Conservation (phyloP, 1,139 yeast genomes). For the Kodamaea sp. region DNA sequence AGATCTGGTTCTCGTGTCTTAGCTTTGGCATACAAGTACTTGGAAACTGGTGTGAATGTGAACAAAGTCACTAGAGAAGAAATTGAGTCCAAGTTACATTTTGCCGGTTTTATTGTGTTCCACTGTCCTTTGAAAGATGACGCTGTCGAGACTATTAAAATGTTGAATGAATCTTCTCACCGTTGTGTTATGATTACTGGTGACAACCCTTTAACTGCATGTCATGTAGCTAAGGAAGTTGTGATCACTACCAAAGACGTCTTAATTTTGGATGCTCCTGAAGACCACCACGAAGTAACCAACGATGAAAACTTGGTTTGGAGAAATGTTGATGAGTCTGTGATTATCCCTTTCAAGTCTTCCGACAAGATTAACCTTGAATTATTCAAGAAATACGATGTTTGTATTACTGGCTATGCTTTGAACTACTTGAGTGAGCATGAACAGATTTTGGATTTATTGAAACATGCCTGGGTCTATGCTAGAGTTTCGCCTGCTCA, state of each 20-base stretch:
- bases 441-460: constrained; percentile 64
- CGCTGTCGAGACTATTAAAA: constrained; percentile 84
- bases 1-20: constrained; percentile 96
- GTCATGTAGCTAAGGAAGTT: constrained; percentile 95
- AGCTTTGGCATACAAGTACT: constrained; percentile 83
- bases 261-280: constrained; percentile 85
- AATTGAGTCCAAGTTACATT: constrained; percentile 71
- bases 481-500: constrained; percentile 98
- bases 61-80: constrained; percentile 66
- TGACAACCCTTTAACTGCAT: constrained; percentile 97
- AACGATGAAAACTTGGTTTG: constrained; percentile 68
- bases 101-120: constrained; percentile 95
- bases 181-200: constrained; percentile 98
- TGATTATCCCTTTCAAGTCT: constrained; percentile 67
- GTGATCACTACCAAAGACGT: constrained; percentile 79
- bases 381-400: constrained; percentile 69
- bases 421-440: constrained; percentile 64
- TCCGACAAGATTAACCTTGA: constrained; percentile 57
- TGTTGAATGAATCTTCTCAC: constrained; percentile 94
- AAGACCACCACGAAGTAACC: constrained; percentile 55
- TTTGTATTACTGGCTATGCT: constrained; percentile 95
- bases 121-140: constrained; percentile 95
- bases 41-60: constrained; percentile 54
- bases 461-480: constrained; percentile 93
- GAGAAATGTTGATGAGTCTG: constrained; percentile 82